A percentile compares a stretch with the other conserved stretches of the same genome.
Conservation (phyloP, 164 flowering plant species). For the Stephania yunnanensis region DNA sequence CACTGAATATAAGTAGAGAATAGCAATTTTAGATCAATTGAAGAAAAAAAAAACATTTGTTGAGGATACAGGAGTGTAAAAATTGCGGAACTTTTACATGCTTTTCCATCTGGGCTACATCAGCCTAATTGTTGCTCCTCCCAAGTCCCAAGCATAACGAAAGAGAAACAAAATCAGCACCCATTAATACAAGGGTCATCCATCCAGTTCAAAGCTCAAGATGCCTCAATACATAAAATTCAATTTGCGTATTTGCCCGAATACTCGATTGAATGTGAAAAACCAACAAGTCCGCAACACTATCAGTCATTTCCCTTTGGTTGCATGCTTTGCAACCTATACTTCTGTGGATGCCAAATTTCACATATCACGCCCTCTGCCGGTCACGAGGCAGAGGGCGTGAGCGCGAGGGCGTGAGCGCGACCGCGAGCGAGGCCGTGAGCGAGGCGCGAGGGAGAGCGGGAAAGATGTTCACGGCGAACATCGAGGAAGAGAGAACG, state of each 20-base stretch:
- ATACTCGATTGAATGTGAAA: not conserved
- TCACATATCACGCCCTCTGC: not conserved
- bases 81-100: too few species aligned
- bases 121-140: not conserved
- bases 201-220: not conserved
- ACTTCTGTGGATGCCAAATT: not conserved
- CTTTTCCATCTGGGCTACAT: not conserved
- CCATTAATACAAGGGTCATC: not conserved
- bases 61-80: too few species aligned
- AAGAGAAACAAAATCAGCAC: not conserved
- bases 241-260: not conserved
- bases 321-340: not conserved
- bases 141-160: not conserved
- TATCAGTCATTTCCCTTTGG: not conserved
- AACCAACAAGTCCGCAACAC: not conserved
- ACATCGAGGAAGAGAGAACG: too few species aligned
- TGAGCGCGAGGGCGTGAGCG: too few species aligned
- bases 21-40: too few species aligned
- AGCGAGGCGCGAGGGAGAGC: too few species aligned
- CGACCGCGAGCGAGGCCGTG: too few species aligned
- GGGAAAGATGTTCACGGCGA: too few species aligned
- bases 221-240: not conserved
- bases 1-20: too few species aligned
- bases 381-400: too few species aligned
- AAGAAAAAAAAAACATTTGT: too few species aligned